phyloP scores from a whole-genome alignment of 2,329 filamentous ascomycete genomes.

The Dryadomyces quercus-mongolicae region DNA sequence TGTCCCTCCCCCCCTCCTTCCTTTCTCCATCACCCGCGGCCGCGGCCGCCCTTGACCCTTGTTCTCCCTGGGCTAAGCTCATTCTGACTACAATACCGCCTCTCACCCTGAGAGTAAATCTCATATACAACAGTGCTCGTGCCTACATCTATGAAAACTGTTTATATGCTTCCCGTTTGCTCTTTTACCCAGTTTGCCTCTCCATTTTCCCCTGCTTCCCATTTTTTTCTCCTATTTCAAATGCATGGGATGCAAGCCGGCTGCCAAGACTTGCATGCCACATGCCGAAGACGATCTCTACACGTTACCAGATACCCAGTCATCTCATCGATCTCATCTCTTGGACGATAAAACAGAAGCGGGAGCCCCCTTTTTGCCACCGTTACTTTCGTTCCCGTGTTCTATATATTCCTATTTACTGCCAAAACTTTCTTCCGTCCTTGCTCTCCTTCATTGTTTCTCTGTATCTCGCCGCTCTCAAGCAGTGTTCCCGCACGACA shows the following conservation, averaged over 20 bases:
- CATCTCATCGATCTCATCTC: background rate
- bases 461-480: conserved; percentile 1
- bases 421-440: background rate
- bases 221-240: background rate
- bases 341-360: too few species aligned
- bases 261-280: background rate
- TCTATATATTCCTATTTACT: background rate
- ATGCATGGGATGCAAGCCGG: background rate
- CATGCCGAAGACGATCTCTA: background rate
- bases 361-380: too few species aligned
- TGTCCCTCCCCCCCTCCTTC: conserved; percentile 5
- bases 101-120: conserved; percentile 6
- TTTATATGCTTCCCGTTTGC: conserved; percentile 1
- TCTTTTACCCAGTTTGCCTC: background rate
- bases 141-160: background rate
- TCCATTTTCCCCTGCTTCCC: background rate
- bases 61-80: conserved; percentile 7
- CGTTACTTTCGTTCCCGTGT: background rate
- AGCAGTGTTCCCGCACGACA: too few species aligned
- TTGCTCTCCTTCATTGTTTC: background rate
- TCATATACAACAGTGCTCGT: background rate
- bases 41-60: background rate
- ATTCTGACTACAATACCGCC: conserved; percentile 5
- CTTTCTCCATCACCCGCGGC: background rate
- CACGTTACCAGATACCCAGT: background rate